Evolutionary conservation across 2,329 filamentous ascomycete species (phyloP), one percentile per base, ranked within the genome.

Genomic region (Fonsecaea multimorphosa): DNA sequence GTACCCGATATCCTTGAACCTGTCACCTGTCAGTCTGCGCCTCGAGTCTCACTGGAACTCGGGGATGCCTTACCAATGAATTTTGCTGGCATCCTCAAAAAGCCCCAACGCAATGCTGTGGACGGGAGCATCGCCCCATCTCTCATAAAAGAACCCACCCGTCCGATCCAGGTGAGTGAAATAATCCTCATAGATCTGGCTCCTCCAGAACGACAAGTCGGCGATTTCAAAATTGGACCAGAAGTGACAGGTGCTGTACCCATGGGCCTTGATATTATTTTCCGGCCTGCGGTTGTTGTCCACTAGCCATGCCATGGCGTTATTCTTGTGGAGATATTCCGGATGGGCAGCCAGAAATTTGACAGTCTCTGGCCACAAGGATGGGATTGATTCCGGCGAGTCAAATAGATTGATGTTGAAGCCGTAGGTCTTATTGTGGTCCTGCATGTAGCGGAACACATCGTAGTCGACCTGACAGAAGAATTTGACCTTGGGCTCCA

Each of bases 401-500:
- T 99, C 95, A 83, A 96, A 98, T 51, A 99, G 87, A 79, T 92
- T 97, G 81, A 99, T 96, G 69, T 94, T 98, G 82, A 98, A 99
- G 70, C 95, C 95, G 78, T 99, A 99, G 3, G 94, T 98, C 81
- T 98, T 97, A 84, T 99, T 97, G 82, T 96, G 87, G 79, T 99
- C 95, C 74, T 92, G 87, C 95, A 99, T 97, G 82, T 92, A 99
- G 70, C 91, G 89, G 85, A 99, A 99, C 58, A 99, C 91, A 76
- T 99, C 95, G 80, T 99, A 99, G 80, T 99, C 95, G 68, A 99
- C 85, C 74, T 98, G 92, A 84, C 95, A 99, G 86, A 97, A 99
- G 85, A 98, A 99, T 80, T 97, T 93, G 51, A 99, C 95, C 71
- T 98, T 97, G 59, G 95, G 95, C 78, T 99, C 95, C 55, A 99